A percentile compares a stretch with the other conserved stretches of the same genome.
These are phyloP conservation scores for Xylaria multiplex DNA, from an alignment of 2,329 filamentous ascomycete genomes.

Conservation along the genomic window DNA sequence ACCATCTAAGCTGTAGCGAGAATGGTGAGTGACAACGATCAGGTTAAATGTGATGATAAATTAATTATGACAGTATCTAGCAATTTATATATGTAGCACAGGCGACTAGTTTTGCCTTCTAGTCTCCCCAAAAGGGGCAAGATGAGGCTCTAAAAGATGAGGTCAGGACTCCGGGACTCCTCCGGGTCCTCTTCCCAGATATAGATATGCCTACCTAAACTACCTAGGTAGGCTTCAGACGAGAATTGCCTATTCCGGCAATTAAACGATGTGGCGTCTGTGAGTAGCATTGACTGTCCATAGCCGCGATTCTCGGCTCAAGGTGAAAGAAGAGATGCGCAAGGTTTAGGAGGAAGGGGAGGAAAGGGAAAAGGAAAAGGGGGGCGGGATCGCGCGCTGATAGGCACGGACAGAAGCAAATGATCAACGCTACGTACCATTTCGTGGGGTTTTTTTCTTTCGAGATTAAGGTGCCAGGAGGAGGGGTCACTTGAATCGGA, in stretches of 20 bases:
- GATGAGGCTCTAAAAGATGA: conserved; percentile 1
- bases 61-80: neutral
- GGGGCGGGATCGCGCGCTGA: neutral
- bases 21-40: neutral
- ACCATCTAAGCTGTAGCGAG: too few species aligned
- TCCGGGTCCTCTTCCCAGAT: neutral
- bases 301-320: conserved; percentile 10
- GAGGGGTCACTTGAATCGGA: neutral
- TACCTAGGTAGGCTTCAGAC: neutral
- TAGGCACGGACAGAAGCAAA: conserved; percentile 8
- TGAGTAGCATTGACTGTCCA: conserved; percentile 7
- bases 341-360: neutral
- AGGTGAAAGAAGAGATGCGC: conserved; percentile 5
- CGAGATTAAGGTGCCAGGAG: neutral
- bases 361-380: too few species aligned
- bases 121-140: neutral
- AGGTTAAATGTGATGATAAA: neutral
- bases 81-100: neutral
- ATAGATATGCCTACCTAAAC: too few species aligned
- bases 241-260: conserved; percentile 41
- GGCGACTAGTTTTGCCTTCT: neutral
- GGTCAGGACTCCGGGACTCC: neutral
- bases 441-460: neutral
- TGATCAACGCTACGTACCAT: neutral
- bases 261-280: conserved; percentile 18